Evolutionary conservation across 208 protist species (phyloP).

Genomic region (Chromosphaera perkinsii): DNA sequence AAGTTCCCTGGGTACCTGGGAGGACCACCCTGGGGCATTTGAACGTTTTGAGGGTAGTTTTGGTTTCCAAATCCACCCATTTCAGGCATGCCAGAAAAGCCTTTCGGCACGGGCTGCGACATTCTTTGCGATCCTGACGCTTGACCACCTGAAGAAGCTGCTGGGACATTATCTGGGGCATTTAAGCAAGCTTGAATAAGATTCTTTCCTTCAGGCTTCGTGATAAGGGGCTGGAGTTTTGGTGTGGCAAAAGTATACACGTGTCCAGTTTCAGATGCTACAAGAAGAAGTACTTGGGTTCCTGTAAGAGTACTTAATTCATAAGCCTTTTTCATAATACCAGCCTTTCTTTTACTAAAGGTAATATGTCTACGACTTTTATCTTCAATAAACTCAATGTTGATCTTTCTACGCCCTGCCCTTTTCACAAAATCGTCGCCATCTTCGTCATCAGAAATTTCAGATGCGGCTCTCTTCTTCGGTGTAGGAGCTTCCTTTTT

Average conservation of each 20-base stretch:
- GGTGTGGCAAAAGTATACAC: slow-evolving; percentile 76
- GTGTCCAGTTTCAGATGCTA: slow-evolving; percentile 70
- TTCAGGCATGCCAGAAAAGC: too few species aligned
- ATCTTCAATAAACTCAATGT: slow-evolving; percentile 75
- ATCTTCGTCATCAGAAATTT: too few species aligned
- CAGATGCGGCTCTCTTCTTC: too few species aligned
- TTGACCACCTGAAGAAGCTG: too few species aligned
- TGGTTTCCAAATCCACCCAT: too few species aligned
- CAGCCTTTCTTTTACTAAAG: slow-evolving; percentile 69
- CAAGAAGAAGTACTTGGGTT: slow-evolving; percentile 68
- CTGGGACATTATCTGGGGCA: slow-evolving; percentile 52
- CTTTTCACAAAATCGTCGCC: neutral
- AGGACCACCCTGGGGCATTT: too few species aligned
- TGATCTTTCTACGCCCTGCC: slow-evolving; percentile 62
- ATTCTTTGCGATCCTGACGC: too few species aligned
- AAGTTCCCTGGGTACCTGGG: too few species aligned
- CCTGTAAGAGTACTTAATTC: slow-evolving; percentile 65
- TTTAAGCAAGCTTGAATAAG: slow-evolving; percentile 70
- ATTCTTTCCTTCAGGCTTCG: slow-evolving; percentile 63
- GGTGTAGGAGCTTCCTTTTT: too few species aligned
- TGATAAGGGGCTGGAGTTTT: slow-evolving; percentile 70
- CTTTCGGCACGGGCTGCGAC: too few species aligned
- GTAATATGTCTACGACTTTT: slow-evolving; percentile 70
- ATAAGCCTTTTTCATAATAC: slow-evolving; percentile 75
- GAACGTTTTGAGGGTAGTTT: too few species aligned